A percentile compares a stretch with the other conserved stretches of the same genome.
These are phyloP conservation scores for Pichia sp. DNA, from an alignment of 1,139 yeast species.

Conservation along the genomic window DNA sequence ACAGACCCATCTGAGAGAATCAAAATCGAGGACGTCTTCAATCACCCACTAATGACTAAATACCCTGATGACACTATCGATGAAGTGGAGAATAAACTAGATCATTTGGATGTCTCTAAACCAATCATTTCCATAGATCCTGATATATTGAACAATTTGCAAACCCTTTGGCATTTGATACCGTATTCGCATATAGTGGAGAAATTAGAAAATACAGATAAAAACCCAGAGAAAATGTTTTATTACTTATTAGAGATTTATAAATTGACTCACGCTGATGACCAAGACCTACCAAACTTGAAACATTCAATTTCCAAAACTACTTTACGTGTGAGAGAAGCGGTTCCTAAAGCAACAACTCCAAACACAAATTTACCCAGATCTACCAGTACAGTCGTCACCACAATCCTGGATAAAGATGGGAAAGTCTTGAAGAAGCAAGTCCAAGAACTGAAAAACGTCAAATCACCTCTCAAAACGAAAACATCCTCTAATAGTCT, in stretches of 20 bases:
- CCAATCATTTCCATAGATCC: conserved; percentile 40
- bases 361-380: conserved; percentile 7
- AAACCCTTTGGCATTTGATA: conserved; percentile 71
- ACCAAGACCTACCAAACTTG: conserved; percentile 3
- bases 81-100: conserved; percentile 28
- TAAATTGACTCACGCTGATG: conserved; percentile 36
- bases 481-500: conserved; percentile 27
- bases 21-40: conserved; percentile 65
- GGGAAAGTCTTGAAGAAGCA: conserved; percentile 28
- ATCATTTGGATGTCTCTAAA: conserved; percentile 24
- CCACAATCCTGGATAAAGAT: conserved; percentile 34
- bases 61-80: conserved; percentile 32
- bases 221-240: conserved; percentile 68
- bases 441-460: conserved; percentile 14
- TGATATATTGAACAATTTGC: conserved; percentile 58
- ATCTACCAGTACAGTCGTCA: conserved; percentile 39
- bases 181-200: conserved; percentile 48
- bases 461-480: conserved; percentile 6
- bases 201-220: conserved; percentile 48
- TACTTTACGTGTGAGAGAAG: background rate
- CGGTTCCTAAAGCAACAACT: background rate
- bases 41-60: conserved; percentile 67
- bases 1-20: conserved; percentile 76
- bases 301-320: conserved; percentile 9
- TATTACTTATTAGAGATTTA: conserved; percentile 58